Percentiles rank a stretch among this genome's conserved stretches.
phyloP scores from a whole-genome alignment of 1,284 basidiomycete species.

The Fomitopsis betulina region DNA sequence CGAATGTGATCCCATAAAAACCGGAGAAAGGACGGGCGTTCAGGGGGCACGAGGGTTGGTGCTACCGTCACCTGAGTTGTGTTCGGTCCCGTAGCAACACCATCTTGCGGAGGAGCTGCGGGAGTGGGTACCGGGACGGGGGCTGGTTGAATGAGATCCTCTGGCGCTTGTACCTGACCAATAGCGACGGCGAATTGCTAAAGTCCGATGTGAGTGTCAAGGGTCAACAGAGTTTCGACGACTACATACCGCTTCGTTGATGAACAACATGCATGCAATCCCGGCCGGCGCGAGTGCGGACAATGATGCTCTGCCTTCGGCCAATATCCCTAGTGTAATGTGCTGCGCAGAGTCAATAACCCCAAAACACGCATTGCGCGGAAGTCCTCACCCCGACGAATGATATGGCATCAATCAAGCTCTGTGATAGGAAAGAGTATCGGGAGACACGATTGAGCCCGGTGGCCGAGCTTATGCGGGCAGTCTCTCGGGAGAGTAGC shows the following conservation, averaged over 20 bases:
- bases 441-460: conserved; percentile 75
- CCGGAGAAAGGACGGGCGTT: conserved; percentile 33
- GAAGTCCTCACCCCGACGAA: conserved; percentile 57
- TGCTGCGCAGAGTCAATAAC: conserved; percentile 35
- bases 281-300: conserved; percentile 81
- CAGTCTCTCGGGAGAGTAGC: conserved; percentile 70
- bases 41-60: conserved; percentile 15
- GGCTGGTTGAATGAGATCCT: conserved; percentile 40
- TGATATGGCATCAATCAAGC: conserved; percentile 73
- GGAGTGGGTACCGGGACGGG: conserved; percentile 15
- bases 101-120: conserved; percentile 2
- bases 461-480: conserved; percentile 72
- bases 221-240: too few species aligned
- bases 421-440: conserved; percentile 77
- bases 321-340: conserved; percentile 78
- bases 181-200: conserved; percentile 83
- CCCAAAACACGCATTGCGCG: not conserved
- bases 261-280: conserved; percentile 64
- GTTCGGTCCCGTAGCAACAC: conserved; percentile 14
- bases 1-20: conserved; percentile 54
- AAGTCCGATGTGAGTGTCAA: not conserved
- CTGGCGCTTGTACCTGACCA: conserved; percentile 79
- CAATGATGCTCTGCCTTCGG: conserved; percentile 74
- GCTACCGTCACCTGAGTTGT: conserved; percentile 16
- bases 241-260: conserved; percentile 64